These are phyloP conservation scores for Sugiyamaella valdiviana DNA, from an alignment of 805 yeast genomes.

Conservation along the genomic window DNA sequence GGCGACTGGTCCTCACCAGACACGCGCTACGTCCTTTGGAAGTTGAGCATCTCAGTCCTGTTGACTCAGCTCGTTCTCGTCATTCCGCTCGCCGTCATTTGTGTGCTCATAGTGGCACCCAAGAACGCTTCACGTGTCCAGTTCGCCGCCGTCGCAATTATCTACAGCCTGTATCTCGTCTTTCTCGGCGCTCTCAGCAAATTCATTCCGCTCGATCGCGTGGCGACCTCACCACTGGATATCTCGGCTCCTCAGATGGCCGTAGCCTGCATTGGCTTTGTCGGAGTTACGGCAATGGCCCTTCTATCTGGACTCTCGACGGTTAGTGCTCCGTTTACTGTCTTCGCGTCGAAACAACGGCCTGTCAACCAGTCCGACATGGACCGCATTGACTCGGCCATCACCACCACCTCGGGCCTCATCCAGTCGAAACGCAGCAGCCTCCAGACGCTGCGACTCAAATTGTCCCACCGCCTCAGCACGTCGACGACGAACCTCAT, in stretches of 20 bases:
- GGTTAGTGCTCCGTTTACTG: conserved; percentile 37
- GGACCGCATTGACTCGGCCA: conserved; percentile 26
- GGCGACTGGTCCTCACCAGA: conserved; percentile 19
- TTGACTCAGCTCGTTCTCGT: conserved; percentile 26
- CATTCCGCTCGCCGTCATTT: conserved; percentile 27
- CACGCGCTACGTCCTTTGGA: conserved; percentile 25
- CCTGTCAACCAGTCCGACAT: conserved; percentile 28
- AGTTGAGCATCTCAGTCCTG: conserved; percentile 22
- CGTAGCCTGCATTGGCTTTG: conserved; percentile 33
- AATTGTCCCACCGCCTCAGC: conserved; percentile 17
- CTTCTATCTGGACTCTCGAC: conserved; percentile 37
- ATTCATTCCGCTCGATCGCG: conserved; percentile 27
- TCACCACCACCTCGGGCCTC: conserved; percentile 29
- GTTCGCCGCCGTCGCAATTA: conserved; percentile 6
- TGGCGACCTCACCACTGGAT: conserved; percentile 5
- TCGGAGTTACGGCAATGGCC: conserved; percentile 40
- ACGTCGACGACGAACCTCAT: conserved; percentile 25
- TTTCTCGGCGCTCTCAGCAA: conserved; percentile 20
- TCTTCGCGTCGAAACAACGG: conserved; percentile 26
- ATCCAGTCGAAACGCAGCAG: conserved; percentile 23
- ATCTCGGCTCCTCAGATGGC: conserved; percentile 19
- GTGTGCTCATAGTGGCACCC: conserved; percentile 1
- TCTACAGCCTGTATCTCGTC: conserved; percentile 25
- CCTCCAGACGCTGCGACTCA: conserved; percentile 5
- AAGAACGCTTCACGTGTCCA: conserved; percentile 4